Evolutionary conservation across 306 rosid species (phyloP).

Genomic region (Myrica gale): DNA sequence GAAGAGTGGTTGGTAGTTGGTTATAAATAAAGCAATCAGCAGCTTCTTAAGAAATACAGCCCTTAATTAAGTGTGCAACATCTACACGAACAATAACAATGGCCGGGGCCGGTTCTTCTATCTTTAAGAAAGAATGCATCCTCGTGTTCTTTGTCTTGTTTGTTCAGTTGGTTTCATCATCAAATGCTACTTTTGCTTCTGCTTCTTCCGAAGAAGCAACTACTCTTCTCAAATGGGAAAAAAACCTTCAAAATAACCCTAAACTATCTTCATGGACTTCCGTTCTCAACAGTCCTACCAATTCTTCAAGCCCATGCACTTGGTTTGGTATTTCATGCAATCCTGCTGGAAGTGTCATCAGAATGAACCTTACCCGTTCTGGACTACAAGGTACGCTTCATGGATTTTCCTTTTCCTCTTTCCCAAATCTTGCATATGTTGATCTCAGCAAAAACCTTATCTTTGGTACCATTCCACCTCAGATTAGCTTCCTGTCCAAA

Average conservation of each 20-base stretch:
- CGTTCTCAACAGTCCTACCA: neutral
- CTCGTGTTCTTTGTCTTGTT: neutral
- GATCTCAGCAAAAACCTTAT: conserved; percentile 29
- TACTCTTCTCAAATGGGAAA: conserved; percentile 41
- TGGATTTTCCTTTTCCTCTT: conserved; percentile 26
- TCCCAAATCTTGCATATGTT: conserved; percentile 26
- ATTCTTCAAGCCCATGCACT: conserved; percentile 17
- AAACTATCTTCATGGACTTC: conserved; percentile 20
- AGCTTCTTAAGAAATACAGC: no score
- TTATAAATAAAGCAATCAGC: no score
- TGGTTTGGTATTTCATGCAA: conserved; percentile 42
- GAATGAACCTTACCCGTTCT: conserved; percentile 23
- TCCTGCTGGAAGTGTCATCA: conserved; percentile 20
- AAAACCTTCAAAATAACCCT: conserved; percentile 13
- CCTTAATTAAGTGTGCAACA: neutral
- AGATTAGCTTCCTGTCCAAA: conserved; percentile 24
- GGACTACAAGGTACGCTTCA: conserved; percentile 39
- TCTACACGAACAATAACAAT: no score
- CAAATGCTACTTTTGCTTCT: conserved; percentile 2
- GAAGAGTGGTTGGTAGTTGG: no score
- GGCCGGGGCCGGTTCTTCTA: no score
- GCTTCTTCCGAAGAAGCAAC: conserved; percentile 13
- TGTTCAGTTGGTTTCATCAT: neutral
- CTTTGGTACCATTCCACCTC: conserved; percentile 31
- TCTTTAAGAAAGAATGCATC: no score